Conservation (phyloP, 768 basidiomycete species). For the Suillus paluster region DNA sequence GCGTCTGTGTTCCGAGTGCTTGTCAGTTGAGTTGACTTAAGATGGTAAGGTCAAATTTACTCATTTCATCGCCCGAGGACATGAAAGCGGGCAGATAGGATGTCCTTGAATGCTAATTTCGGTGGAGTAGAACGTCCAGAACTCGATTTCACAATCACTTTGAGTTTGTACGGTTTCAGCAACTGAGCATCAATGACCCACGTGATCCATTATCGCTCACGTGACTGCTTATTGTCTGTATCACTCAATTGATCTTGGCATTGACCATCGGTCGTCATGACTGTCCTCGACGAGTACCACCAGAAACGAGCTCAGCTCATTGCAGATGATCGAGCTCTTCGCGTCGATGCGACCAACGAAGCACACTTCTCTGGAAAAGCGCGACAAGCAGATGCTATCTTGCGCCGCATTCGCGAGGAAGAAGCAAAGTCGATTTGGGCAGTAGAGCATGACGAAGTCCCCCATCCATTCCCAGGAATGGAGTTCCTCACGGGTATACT, state of each 20-base stretch:
- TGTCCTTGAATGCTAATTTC: too few species aligned
- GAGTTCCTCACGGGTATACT: constrained; percentile 69
- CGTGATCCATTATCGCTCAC: constrained; percentile 16
- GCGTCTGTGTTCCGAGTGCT: constrained; percentile 1
- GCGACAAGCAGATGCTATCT: constrained; percentile 57
- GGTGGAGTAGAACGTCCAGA: background rate
- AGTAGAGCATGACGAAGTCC: constrained; percentile 52
- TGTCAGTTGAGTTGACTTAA: constrained; percentile 5
- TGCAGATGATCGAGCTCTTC: constrained; percentile 50
- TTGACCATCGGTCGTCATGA: constrained; percentile 7
- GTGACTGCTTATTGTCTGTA: too few species aligned
- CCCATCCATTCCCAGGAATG: constrained; percentile 78
- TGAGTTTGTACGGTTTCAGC: background rate
- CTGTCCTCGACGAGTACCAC: constrained; percentile 24
- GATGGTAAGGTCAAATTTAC: constrained; percentile 20
- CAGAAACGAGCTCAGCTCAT: constrained; percentile 35
- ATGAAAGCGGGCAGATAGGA: constrained; percentile 14
- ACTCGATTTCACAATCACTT: background rate
- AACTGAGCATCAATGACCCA: constrained; percentile 5
- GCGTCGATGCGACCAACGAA: constrained; percentile 43
- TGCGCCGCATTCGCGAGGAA: constrained; percentile 55
- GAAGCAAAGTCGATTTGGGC: constrained; percentile 68
- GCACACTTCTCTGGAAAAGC: constrained; percentile 14
- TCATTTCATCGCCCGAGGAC: constrained; percentile 39
- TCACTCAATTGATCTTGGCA: background rate